Base-by-base conservation (phyloP, 148 eudicot species). In the Rhododendron griersonianum region DNA sequence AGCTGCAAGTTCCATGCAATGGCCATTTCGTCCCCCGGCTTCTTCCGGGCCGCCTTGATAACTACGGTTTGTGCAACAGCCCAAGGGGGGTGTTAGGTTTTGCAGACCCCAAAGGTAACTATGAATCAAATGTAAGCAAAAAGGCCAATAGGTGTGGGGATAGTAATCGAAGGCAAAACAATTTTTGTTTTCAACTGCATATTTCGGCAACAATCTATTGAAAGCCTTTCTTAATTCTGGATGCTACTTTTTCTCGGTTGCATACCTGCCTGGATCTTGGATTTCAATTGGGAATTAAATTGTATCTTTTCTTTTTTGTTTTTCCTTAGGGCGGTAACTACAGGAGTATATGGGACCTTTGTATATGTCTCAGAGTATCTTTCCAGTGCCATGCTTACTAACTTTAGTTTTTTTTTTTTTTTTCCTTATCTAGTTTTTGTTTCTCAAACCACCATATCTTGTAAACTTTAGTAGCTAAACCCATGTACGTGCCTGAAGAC, bases 51-150 rank as follows among this genome's bases (percentile, higher is more conserved):
- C 15, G 7, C 75, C 75, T 69, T 69, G 37, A 69, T 69, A 10
- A 69, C 37, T n/a, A 11, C 7, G 16, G 18, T 69, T 84, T 75
- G 75, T 89, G 86, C 91, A 89, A 37, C 85, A 82, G 33, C 86
- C 87, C 4, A 92, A 90, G 83, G 86, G 78, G 81, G 81, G 44
- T 41, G 45, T 83, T 87, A 23, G 86, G 85, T 80, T 73, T 76
- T 80, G 87, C 89, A 3, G 93, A 91, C 80, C 44, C 83, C 18
- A 91, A 83, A 83, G 92, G 88, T 73, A 41, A 57, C 85, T 30
- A 87, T 89, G 75, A 88, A 85, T 85, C 89, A 91, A 83, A 87
- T 87, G 88, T 83, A 47, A 90, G 91, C 65, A 90, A 78, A 84
- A 44, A 16, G 25, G 80, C 67, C 33, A 55, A 69, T 11, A 11